These are phyloP conservation scores for Xanthoconium stramineum DNA, from an alignment of 768 basidiomycete genomes.

Conservation along the genomic window DNA sequence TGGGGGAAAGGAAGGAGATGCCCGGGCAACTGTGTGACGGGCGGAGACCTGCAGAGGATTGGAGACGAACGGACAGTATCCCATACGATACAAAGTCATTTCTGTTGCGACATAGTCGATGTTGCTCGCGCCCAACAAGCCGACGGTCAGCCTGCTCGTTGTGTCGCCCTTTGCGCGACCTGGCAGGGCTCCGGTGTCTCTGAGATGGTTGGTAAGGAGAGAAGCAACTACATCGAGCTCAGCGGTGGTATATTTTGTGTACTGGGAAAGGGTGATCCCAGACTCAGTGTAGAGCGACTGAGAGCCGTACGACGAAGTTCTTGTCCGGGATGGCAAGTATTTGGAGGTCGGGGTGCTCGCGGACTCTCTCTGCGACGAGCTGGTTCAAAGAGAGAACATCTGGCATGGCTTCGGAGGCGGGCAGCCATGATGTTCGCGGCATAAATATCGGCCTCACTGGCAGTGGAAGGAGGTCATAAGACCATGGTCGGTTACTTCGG, in stretches of 20 bases:
- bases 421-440: not conserved
- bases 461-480: not conserved
- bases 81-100: slow-evolving; percentile 29
- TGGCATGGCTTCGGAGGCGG: slow-evolving; percentile 10
- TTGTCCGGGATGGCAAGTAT: slow-evolving; percentile 27
- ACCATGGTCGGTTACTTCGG: not conserved
- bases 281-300: not conserved
- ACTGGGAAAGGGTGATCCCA: slow-evolving; percentile 7
- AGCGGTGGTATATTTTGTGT: slow-evolving; percentile 23
- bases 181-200: slow-evolving; percentile 13
- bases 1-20: slow-evolving; percentile 38
- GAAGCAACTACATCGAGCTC: slow-evolving; percentile 27
- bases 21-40: slow-evolving; percentile 4
- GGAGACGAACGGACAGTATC: slow-evolving; percentile 23
- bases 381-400: slow-evolving; percentile 28
- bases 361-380: slow-evolving; percentile 20
- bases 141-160: slow-evolving; percentile 25
- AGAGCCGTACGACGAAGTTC: slow-evolving; percentile 16
- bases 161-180: slow-evolving; percentile 25
- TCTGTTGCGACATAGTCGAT: slow-evolving; percentile 26
- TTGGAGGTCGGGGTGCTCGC: slow-evolving; percentile 19
- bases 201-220: slow-evolving; percentile 23
- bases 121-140: slow-evolving; percentile 26
- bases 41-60: not conserved
- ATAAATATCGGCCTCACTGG: too few species aligned